phyloP scores from a whole-genome alignment of 495 filamentous ascomycete species.

The Penicillium argentinense region DNA sequence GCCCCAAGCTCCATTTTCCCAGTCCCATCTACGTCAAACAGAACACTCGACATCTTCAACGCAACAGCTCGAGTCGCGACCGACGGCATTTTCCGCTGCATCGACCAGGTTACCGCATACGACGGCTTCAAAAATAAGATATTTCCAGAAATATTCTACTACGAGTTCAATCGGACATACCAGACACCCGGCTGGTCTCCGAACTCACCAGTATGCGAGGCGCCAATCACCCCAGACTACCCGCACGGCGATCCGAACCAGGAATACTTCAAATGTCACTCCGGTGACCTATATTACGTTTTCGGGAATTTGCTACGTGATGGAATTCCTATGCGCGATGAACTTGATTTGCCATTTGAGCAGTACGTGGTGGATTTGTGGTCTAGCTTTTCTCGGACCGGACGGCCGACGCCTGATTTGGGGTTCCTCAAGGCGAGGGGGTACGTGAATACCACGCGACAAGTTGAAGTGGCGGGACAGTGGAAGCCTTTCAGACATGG shows the following conservation, averaged over 20 bases:
- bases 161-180: conserved; percentile 31
- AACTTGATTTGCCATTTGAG: conserved; percentile 23
- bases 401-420: conserved; percentile 17
- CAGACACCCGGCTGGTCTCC: conserved; percentile 27
- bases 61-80: conserved; percentile 22
- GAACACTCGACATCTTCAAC: conserved; percentile 29
- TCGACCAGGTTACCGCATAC: conserved; percentile 28
- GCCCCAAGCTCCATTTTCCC: conserved; percentile 17
- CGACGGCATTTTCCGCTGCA: conserved; percentile 29
- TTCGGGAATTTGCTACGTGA: conserved; percentile 22
- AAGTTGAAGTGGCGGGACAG: conserved; percentile 10
- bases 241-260: conserved; percentile 23
- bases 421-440: conserved; percentile 18
- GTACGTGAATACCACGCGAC: conserved; percentile 17
- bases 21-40: conserved; percentile 16
- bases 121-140: conserved; percentile 16
- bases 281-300: conserved; percentile 26
- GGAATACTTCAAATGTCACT: conserved; percentile 33
- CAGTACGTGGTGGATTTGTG: conserved; percentile 30
- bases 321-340: conserved; percentile 21
- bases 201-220: conserved; percentile 23
- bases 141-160: conserved; percentile 25
- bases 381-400: conserved; percentile 23
- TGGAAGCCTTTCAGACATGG: conserved; percentile 12
- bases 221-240: conserved; percentile 17